A percentile compares a stretch with the other conserved stretches of the same genome.
phyloP scores from a whole-genome alignment of 371 early-diverging fungal species.

The Mucor saturninus region DNA sequence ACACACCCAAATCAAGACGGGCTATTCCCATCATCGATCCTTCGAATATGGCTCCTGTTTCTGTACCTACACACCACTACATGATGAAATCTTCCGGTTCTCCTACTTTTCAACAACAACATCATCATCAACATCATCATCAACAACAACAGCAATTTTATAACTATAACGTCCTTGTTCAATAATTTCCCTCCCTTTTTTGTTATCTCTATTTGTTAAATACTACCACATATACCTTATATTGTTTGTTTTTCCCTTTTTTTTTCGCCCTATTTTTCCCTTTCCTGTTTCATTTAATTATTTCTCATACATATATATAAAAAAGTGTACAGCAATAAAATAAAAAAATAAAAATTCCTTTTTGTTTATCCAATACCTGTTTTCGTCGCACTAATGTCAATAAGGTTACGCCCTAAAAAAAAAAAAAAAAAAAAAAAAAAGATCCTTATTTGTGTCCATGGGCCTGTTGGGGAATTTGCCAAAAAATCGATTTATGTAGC shows the following conservation, averaged over 20 bases:
- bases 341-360: neutral
- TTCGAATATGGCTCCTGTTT: constrained; percentile 44
- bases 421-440: too few relatives aligned
- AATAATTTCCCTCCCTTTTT: constrained; percentile 7
- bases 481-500: too few relatives aligned
- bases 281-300: constrained; percentile 5
- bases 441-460: too few relatives aligned
- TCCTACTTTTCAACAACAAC: constrained; percentile 17
- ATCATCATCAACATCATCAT: neutral
- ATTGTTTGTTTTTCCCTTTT: neutral
- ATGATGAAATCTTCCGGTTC: constrained; percentile 5
- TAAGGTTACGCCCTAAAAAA: too few relatives aligned
- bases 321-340: constrained; percentile 1
- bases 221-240: constrained; percentile 9
- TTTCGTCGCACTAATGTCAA: too few relatives aligned
- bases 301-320: neutral
- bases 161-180: constrained; percentile 15
- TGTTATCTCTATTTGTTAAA: constrained; percentile 9
- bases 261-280: neutral
- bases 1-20: constrained; percentile 30
- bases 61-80: constrained; percentile 29
- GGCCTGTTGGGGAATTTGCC: too few relatives aligned
- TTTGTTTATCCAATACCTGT: neutral
- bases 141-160: constrained; percentile 4
- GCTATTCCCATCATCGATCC: constrained; percentile 54